These are phyloP conservation scores for Sungouiozyma intestinalis DNA, from an alignment of 805 yeast genomes.

Conservation along the genomic window DNA sequence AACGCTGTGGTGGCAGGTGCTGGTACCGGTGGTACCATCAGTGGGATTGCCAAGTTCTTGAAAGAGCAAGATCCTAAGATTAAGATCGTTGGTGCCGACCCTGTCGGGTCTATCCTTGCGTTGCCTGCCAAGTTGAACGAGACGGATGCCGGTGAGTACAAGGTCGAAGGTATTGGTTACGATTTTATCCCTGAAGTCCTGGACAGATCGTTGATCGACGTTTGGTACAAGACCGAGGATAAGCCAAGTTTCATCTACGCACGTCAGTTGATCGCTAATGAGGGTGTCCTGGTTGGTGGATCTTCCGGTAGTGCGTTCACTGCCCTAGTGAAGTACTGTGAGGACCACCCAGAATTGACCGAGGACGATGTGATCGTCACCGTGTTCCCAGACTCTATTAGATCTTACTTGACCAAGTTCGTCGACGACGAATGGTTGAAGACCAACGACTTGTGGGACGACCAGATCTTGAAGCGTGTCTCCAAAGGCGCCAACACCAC, in stretches of 20 bases:
- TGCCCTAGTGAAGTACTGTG: slow-evolving; percentile 62
- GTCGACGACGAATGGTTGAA: slow-evolving; percentile 89
- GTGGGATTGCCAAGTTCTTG: slow-evolving; percentile 69
- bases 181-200: slow-evolving; percentile 80
- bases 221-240: slow-evolving; percentile 83
- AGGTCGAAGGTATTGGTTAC: slow-evolving; percentile 87
- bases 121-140: slow-evolving; percentile 62
- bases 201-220: slow-evolving; percentile 53
- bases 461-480: slow-evolving; percentile 32
- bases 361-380: slow-evolving; percentile 70
- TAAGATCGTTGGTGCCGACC: slow-evolving; percentile 71
- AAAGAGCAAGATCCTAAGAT: slow-evolving; percentile 59
- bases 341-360: slow-evolving; percentile 48
- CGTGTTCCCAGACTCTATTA: slow-evolving; percentile 75
- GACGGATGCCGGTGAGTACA: slow-evolving; percentile 43
- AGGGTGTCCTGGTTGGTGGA: slow-evolving; percentile 86
- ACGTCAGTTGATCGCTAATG: slow-evolving; percentile 71
- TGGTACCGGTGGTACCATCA: slow-evolving; percentile 88
- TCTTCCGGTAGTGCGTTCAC: slow-evolving; percentile 77
- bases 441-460: slow-evolving; percentile 62
- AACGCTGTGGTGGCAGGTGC: slow-evolving; percentile 82
- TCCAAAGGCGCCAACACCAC: slow-evolving; percentile 15
- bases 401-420: slow-evolving; percentile 79
- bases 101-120: slow-evolving; percentile 78
- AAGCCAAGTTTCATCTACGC: slow-evolving; percentile 70